Evolutionary conservation across 2,329 filamentous ascomycete genomes (phyloP).

Genomic region (Aureobasidium musti): DNA sequence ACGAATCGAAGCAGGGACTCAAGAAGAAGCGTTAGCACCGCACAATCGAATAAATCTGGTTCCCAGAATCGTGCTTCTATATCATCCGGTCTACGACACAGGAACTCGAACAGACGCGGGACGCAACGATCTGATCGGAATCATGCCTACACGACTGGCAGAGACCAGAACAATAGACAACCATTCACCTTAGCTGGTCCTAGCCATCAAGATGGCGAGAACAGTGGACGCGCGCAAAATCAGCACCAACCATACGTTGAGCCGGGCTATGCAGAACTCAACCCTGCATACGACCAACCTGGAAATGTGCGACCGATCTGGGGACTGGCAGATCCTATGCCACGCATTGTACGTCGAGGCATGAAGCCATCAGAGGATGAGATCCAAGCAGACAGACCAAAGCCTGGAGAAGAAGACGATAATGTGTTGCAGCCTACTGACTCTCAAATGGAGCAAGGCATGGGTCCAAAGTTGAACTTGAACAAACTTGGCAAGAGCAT

Average conservation of each 20-base stretch:
- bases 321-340: conserved; percentile 14
- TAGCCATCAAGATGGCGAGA: neutral
- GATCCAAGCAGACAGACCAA: conserved; percentile 29
- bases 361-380: conserved; percentile 45
- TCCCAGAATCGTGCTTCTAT: neutral
- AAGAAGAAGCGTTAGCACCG: neutral
- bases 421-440: conserved; percentile 2
- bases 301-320: conserved; percentile 7
- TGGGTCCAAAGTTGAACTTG: neutral
- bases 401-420: neutral
- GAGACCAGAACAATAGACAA: neutral
- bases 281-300: conserved; percentile 18
- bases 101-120: neutral
- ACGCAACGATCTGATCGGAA: neutral
- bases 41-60: neutral
- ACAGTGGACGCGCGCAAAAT: neutral
- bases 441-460: conserved; percentile 9
- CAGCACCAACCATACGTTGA: conserved; percentile 34
- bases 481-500: conserved; percentile 2
- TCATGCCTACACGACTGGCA: neutral
- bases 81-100: conserved; percentile 4
- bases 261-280: conserved; percentile 8
- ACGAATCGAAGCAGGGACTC: neutral
- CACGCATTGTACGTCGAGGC: conserved; percentile 10
- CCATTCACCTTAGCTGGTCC: neutral